Conservation (phyloP, 805 yeast species). For the Hanseniaspora guilliermondii region DNA sequence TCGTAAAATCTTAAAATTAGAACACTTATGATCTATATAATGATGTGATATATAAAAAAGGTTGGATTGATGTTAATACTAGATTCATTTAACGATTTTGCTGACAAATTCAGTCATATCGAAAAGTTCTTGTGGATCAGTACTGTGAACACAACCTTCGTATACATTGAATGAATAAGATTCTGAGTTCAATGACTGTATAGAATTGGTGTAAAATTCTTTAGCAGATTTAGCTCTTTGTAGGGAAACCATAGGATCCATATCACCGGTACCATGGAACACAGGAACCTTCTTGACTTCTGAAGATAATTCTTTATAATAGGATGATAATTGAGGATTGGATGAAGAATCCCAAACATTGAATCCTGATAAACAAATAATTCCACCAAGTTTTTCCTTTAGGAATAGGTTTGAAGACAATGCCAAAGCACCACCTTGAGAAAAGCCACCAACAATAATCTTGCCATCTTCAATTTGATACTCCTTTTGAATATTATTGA, state of each 20-base stretch:
- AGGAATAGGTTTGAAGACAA: conserved; percentile 45
- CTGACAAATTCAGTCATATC: conserved; percentile 40
- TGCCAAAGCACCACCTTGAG: conserved; percentile 83
- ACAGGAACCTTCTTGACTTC: conserved; percentile 55
- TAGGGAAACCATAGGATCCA: conserved; percentile 51
- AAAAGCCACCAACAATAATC: conserved; percentile 86
- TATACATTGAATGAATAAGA: conserved; percentile 43
- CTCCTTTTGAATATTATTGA: conserved; percentile 40
- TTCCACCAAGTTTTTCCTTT: conserved; percentile 62
- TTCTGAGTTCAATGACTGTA: conserved; percentile 21
- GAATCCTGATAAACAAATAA: conserved; percentile 68
- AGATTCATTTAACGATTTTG: conserved; percentile 14
- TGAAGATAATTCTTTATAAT: conserved; percentile 24
- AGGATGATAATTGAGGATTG: conserved; percentile 11
- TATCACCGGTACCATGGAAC: conserved; percentile 80
- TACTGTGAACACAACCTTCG: conserved; percentile 54
- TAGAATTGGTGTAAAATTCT: conserved; percentile 33
- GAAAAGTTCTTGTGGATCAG: conserved; percentile 51
- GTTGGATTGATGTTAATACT: no score
- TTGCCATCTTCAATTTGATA: conserved; percentile 46
- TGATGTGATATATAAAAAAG: background rate
- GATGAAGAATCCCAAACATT: conserved; percentile 29
- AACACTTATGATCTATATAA: background rate
- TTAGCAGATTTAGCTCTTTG: conserved; percentile 28
- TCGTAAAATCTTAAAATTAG: background rate